These are phyloP conservation scores for Pleoardoris graminearum DNA, from an alignment of 2,329 filamentous ascomycete genomes.

Conservation along the genomic window DNA sequence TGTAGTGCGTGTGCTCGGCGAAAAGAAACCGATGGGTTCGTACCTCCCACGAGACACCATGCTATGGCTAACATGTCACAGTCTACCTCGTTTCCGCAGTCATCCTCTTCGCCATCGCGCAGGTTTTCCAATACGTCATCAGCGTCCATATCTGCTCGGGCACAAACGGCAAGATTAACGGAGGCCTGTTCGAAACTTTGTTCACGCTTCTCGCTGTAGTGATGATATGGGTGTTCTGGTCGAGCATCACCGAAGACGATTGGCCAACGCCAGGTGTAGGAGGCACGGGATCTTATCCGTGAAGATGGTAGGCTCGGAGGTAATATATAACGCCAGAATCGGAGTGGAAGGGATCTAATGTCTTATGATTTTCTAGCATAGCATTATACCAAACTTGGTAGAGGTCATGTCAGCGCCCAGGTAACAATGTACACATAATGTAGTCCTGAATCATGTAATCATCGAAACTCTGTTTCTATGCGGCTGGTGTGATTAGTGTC, in stretches of 20 bases:
- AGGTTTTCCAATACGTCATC: slow-evolving; percentile 94
- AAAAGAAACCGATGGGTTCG: slow-evolving; percentile 84
- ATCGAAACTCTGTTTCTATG: not conserved
- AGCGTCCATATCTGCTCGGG: slow-evolving; percentile 89
- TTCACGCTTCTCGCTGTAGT: slow-evolving; percentile 87
- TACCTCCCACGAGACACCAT: slow-evolving; percentile 17
- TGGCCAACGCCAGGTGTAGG: slow-evolving; percentile 69
- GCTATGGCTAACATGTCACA: slow-evolving; percentile 38
- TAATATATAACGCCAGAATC: slow-evolving; percentile 9
- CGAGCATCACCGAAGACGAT: slow-evolving; percentile 97
- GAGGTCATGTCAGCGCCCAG: slow-evolving; percentile 30
- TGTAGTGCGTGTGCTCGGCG: slow-evolving; percentile 83
- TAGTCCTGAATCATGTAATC: slow-evolving; percentile 18
- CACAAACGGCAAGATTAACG: slow-evolving; percentile 84
- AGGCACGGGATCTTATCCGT: slow-evolving; percentile 47
- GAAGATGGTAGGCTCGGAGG: slow-evolving; percentile 14
- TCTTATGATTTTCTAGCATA: slow-evolving; percentile 45
- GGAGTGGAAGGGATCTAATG: slow-evolving; percentile 34
- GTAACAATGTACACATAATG: slow-evolving; percentile 41
- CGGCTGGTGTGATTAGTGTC: not conserved
- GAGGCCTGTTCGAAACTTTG: slow-evolving; percentile 86
- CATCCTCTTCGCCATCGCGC: slow-evolving; percentile 84
- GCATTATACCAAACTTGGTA: slow-evolving; percentile 44
- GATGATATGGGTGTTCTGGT: slow-evolving; percentile 94
- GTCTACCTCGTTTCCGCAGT: slow-evolving; percentile 76